Conservation (phyloP, 2,329 filamentous ascomycete genomes). For the Stagonosporopsis chrysanthemi region DNA sequence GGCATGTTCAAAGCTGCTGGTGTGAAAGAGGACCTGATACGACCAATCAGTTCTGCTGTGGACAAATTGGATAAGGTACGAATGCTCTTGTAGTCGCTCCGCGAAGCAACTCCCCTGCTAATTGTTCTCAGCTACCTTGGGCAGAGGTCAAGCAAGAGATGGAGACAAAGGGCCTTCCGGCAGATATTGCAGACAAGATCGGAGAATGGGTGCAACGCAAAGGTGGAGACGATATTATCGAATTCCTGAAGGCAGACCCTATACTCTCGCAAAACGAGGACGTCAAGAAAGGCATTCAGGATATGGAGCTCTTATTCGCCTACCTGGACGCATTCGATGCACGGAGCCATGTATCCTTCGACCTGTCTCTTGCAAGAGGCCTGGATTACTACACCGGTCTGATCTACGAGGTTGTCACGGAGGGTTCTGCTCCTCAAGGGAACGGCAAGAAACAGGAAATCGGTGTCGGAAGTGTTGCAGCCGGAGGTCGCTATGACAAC, state of each 20-base stretch:
- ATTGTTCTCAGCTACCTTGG: conserved; percentile 67
- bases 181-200: conserved; percentile 83
- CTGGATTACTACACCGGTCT: conserved; percentile 93
- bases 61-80: conserved; percentile 90
- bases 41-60: conserved; percentile 88
- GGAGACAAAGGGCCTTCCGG: conserved; percentile 86
- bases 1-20: conserved; percentile 91
- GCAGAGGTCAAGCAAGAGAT: conserved; percentile 89
- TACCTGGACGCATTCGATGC: conserved; percentile 82
- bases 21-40: conserved; percentile 84
- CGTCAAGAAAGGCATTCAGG: conserved; percentile 76
- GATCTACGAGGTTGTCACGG: conserved; percentile 88
- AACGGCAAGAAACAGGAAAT: conserved; percentile 55
- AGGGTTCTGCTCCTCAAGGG: conserved; percentile 69
- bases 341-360: conserved; percentile 80
- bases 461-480: conserved; percentile 86
- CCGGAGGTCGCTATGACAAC: conserved; percentile 90
- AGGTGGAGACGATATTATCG: conserved; percentile 75
- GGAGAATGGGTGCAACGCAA: conserved; percentile 83
- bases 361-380: conserved; percentile 87
- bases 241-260: conserved; percentile 37
- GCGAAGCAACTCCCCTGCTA: conserved; percentile 9
- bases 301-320: conserved; percentile 80
- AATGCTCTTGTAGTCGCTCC: neutral
- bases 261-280: conserved; percentile 66